Percentiles rank a stretch among this genome's conserved stretches.
Evolutionary conservation across 2,329 filamentous ascomycete species (phyloP).

Genomic region (Trichoderma sp.): DNA sequence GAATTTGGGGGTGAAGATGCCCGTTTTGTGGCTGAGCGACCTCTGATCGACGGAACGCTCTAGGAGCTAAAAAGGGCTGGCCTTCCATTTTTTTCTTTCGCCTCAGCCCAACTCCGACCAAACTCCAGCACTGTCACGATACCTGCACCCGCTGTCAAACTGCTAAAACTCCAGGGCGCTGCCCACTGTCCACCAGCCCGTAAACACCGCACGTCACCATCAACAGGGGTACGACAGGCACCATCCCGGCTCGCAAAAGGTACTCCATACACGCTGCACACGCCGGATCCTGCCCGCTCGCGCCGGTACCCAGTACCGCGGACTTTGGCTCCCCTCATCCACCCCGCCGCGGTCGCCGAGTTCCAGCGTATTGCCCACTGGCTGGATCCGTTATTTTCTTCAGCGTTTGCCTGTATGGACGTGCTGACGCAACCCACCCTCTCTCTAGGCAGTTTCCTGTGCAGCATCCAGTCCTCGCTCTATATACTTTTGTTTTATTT

Average conservation of each 20-base stretch:
- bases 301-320: neutral
- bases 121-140: neutral
- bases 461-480: slow-evolving; percentile 8
- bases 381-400: neutral
- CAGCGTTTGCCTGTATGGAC: neutral
- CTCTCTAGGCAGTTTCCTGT: neutral
- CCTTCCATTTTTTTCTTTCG: neutral
- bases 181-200: neutral
- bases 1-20: neutral
- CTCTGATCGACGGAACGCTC: neutral
- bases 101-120: neutral
- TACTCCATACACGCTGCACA: neutral
- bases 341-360: neutral
- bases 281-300: neutral
- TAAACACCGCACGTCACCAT: neutral
- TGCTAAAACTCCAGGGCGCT: neutral
- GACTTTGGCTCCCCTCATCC: neutral
- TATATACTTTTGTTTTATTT: neutral
- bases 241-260: neutral
- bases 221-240: neutral
- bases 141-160: neutral
- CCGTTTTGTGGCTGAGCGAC: neutral
- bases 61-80: neutral
- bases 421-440: slow-evolving; percentile 22
- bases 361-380: neutral